phyloP scores from a whole-genome alignment of 1,139 yeast species.

The Yamadazyma atlantica region DNA sequence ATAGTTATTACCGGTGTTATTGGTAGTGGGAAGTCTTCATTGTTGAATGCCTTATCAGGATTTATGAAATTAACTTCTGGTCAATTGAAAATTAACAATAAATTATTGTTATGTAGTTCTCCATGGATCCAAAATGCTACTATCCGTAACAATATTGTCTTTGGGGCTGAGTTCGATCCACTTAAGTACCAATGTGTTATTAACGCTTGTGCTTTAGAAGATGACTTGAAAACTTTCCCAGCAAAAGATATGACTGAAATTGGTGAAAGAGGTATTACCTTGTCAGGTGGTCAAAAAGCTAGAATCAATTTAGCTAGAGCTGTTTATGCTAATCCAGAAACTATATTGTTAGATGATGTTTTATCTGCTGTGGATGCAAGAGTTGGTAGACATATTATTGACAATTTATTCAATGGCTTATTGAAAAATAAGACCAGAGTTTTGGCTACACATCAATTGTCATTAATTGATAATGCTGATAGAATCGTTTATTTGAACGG shows the following conservation, averaged over 20 bases:
- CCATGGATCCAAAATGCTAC: conserved; percentile 52
- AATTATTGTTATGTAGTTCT: conserved; percentile 30
- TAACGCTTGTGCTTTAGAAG: conserved; percentile 41
- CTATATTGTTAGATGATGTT: conserved; percentile 41
- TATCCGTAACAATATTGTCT: conserved; percentile 39
- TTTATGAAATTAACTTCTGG: conserved; percentile 34
- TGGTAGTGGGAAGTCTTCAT: conserved; percentile 56
- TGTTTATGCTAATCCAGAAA: conserved; percentile 33
- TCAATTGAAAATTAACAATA: conserved; percentile 25
- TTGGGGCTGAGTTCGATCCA: conserved; percentile 35
- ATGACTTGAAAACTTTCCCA: conserved; percentile 33
- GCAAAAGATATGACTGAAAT: conserved; percentile 41
- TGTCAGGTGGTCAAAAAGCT: conserved; percentile 46
- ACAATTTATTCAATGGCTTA: conserved; percentile 31
- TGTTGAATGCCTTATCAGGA: conserved; percentile 51
- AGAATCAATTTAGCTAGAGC: conserved; percentile 45
- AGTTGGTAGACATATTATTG: conserved; percentile 40
- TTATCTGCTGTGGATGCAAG: conserved; percentile 43
- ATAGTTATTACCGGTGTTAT: conserved; percentile 41
- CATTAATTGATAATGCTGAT: conserved; percentile 44
- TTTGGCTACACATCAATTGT: conserved; percentile 49
- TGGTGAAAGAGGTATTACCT: conserved; percentile 44
- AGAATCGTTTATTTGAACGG: conserved; percentile 39
- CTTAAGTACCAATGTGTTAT: conserved; percentile 28
- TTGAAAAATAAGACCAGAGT: conserved; percentile 37